Base-by-base conservation (phyloP, 805 yeast species). In the Candida maltosa region DNA sequence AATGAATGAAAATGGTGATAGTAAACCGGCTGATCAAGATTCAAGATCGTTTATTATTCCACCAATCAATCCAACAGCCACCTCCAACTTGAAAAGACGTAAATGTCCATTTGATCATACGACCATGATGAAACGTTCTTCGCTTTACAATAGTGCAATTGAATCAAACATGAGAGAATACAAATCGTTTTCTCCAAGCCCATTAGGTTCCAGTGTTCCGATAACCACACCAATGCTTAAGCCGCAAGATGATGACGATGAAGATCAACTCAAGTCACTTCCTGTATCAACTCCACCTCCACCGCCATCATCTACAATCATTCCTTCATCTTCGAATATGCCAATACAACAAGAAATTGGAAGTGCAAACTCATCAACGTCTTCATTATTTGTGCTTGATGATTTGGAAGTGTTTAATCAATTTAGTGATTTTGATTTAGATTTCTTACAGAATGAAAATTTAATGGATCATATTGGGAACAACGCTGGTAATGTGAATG, bases 101-200 rank as follows among this genome's bases (percentile, higher is more conserved):
- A 56, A 50, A 37, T 62, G 65, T 44, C 67, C 67, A 10, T 51
- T 60, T 41, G 60, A 56, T 32, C 64, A 60, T 40, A 26, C 23
- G 4, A 11, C 31, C 6, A 15, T 26, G 12, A 11, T 24, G 16
- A 29, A 18, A 16, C 34, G 30, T 15, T 17, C 16, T 17, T 8
- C 9, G 7, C 16, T 16, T 19, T 34, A 21, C 28, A 27, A 27
- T 16, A 27, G 23, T 12, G 16, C 30, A 14, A n/a, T n/a, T n/a
- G 32, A 35, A 18, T 35, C 28, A n/a, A 29, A 29, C 12, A 29
- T 35, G 12, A 30, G 32, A 20, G 27, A 30, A 12, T 29, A 19
- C 23, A 24, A 28, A 28, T 26, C 36, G 3, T 28, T 29, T n/a
- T 19, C 38, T n/a, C 38, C 38, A 11, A 30, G 30, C 17, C 27